Evolutionary conservation across 2,329 filamentous ascomycete genomes (phyloP).

Genomic region (Claviceps sp.): DNA sequence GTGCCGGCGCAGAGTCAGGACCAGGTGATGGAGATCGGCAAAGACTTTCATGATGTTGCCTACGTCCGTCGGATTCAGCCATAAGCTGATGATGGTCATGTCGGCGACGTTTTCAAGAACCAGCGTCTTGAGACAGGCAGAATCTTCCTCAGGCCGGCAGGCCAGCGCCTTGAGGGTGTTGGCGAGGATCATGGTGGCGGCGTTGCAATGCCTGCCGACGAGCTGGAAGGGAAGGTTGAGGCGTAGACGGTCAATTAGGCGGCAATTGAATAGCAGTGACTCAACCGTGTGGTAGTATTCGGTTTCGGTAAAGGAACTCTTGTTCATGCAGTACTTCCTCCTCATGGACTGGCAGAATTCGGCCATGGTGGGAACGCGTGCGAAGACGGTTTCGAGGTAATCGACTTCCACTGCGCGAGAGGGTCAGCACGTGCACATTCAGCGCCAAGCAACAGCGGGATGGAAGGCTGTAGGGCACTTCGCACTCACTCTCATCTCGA

Average conservation of each 20-base stretch:
- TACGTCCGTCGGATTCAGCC: conserved; percentile 37
- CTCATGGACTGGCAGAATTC: conserved; percentile 30
- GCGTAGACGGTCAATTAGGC: conserved; percentile 31
- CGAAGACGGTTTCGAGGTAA: conserved; percentile 32
- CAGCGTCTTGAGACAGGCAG: conserved; percentile 27
- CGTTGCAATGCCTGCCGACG: conserved; percentile 29
- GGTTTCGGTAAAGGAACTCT: conserved; percentile 33
- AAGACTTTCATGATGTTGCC: conserved; percentile 32
- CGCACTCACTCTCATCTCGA: conserved; percentile 33
- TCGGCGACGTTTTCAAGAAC: conserved; percentile 39
- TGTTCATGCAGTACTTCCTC: conserved; percentile 33
- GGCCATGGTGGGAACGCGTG: conserved; percentile 30
- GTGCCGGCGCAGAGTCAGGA: conserved; percentile 32
- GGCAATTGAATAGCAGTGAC: conserved; percentile 29
- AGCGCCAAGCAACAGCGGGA: too few relatives aligned
- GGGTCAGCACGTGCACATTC: conserved; percentile 5
- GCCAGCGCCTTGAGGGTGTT: conserved; percentile 37
- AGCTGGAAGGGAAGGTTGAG: conserved; percentile 39
- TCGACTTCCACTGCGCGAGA: conserved; percentile 31
- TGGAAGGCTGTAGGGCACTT: background rate
- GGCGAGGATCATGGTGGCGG: conserved; percentile 37
- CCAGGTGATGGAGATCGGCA: conserved; percentile 27
- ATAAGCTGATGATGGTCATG: conserved; percentile 32
- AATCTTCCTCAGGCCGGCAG: conserved; percentile 29
- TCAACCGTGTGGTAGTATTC: conserved; percentile 31